Evolutionary conservation across 768 basidiomycete species (phyloP), one percentile per base, ranked within the genome.

Genomic region (Paxillus rubicundulus): DNA sequence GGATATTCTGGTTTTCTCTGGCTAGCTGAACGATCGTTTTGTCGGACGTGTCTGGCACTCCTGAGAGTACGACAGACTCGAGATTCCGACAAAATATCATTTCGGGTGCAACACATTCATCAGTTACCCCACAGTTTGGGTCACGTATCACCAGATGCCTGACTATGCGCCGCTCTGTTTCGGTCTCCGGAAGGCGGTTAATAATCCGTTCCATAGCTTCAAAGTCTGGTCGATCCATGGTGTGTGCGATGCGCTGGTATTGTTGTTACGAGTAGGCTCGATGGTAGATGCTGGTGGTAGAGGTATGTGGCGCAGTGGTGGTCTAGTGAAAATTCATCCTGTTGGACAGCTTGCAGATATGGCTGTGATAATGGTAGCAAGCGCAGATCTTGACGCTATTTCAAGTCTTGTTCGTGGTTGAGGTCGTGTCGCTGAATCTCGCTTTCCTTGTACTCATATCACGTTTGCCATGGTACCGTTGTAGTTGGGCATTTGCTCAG

Each of bases 31-130:
- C 74, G 40, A 95, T 67, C 7, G 89, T 84, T 56, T 77, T 76
- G 74, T 95, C 89, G 24, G 85, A 82, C 14, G 82, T 77, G 54
- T 83, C 79, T 48, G 75, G 74, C 13, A 87, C 77, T n/a, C 85
- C 85, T 13, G 79, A 79, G n/a, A 94, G 74, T 43, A 82, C 79
- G 20, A 85, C 78, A 4, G 84, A 81, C 65, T 86, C 80, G 43
- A 94, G 74, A 52, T 84, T 80, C 13, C 84, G 81, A 67, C 86
- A 87, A 42, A 72, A 68, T 2, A 72, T 64, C 47, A 94, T 70
- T 24, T 86, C 77, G 6, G 65, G 52, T 12, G 80, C 78, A 37
- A 96, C 75, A 50, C 81, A 72, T 48, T 83, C 78, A 61, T 92
- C 85, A 30, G 74, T 75, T 14, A 89, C 70, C 20, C 64, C 63